phyloP scores from a whole-genome alignment of 2,329 filamentous ascomycete genomes.

The Clonostachys chloroleuca region DNA sequence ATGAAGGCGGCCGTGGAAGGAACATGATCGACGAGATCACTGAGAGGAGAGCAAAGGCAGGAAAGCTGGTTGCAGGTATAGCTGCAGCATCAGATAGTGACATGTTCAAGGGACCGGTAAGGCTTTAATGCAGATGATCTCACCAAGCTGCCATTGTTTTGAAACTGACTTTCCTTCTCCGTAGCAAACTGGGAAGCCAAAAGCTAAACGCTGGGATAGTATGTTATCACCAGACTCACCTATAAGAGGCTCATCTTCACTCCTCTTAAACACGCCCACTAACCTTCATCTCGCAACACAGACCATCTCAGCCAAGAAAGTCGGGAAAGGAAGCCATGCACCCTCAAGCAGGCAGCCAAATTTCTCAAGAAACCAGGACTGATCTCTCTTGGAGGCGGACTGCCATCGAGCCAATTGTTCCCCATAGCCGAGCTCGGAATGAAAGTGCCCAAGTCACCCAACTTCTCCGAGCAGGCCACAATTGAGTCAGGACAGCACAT shows the following conservation, averaged over 20 bases:
- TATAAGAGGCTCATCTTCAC: neutral
- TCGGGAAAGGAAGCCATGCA: constrained; percentile 55
- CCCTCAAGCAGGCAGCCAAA: constrained; percentile 78
- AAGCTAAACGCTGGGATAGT: constrained; percentile 83
- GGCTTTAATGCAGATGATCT: constrained; percentile 10
- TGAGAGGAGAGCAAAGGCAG: constrained; percentile 57
- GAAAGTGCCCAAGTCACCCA: constrained; percentile 64
- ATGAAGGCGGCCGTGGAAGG: neutral
- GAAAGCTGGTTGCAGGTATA: constrained; percentile 67
- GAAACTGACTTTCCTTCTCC: neutral
- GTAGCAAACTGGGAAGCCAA: constrained; percentile 52
- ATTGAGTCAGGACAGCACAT: constrained; percentile 54
- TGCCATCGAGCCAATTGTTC: constrained; percentile 88
- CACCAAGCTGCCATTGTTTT: neutral
- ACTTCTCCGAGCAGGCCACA: constrained; percentile 68
- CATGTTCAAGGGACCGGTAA: constrained; percentile 74
- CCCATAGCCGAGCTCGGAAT: constrained; percentile 78
- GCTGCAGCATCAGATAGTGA: constrained; percentile 76
- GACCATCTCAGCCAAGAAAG: constrained; percentile 61
- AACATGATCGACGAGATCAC: neutral
- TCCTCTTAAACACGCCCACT: constrained; percentile 1
- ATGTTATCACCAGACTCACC: constrained; percentile 29
- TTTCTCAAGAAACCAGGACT: constrained; percentile 77
- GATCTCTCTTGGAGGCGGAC: constrained; percentile 86
- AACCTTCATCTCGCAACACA: constrained; percentile 12